These are phyloP conservation scores for Aspergillus chevalieri DNA, from an alignment of 2,329 filamentous ascomycete genomes.

Conservation along the genomic window DNA sequence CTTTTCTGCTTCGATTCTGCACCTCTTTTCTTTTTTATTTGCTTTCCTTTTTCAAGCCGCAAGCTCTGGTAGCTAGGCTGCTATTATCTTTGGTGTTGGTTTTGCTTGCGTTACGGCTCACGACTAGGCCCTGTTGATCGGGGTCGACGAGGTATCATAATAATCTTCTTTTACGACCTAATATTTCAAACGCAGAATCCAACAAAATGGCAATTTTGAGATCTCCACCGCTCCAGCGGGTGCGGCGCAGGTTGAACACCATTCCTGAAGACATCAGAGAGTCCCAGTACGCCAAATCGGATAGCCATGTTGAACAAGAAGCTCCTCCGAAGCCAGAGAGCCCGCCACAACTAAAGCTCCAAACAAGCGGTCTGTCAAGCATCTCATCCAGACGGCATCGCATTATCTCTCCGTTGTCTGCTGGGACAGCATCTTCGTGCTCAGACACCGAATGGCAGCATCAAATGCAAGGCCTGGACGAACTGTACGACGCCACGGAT, in stretches of 20 bases:
- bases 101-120: conserved; percentile 11
- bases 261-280: conserved; percentile 53
- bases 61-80: conserved; percentile 30
- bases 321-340: background rate
- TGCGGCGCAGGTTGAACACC: conserved; percentile 56
- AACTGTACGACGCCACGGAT: conserved; percentile 80
- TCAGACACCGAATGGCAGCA: conserved; percentile 56
- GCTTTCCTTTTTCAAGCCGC: conserved; percentile 14
- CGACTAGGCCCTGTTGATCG: conserved; percentile 25
- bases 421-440: conserved; percentile 27
- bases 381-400: conserved; percentile 18
- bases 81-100: conserved; percentile 18
- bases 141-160: conserved; percentile 27
- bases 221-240: conserved; percentile 52
- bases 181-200: background rate
- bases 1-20: conserved; percentile 22
- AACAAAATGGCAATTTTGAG: conserved; percentile 24
- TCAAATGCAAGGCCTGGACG: conserved; percentile 71
- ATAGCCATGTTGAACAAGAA: background rate
- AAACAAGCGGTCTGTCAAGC: conserved; percentile 24
- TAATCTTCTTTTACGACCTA: conserved; percentile 5
- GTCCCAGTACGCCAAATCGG: conserved; percentile 12
- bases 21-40: conserved; percentile 14
- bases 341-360: conserved; percentile 28
- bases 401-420: conserved; percentile 28